Evolutionary conservation across 345 rosid species (phyloP).

Genomic region (Fremontodendron californicum): DNA sequence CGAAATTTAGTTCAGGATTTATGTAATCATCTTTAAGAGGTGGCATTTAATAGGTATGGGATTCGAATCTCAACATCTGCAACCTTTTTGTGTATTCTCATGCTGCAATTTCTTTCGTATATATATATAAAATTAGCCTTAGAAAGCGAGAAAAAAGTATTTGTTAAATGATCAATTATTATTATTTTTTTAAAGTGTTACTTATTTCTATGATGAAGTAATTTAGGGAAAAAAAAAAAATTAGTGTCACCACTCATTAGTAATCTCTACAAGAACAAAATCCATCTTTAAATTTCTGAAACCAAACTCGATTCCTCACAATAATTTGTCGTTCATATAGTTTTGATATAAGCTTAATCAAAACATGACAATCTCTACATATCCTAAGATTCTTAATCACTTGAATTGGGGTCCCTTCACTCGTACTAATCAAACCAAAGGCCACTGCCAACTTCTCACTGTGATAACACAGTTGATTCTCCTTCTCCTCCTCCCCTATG

Average conservation of each 20-base stretch:
- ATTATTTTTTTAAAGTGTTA: not conserved
- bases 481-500: constrained; percentile 88
- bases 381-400: constrained; percentile 82
- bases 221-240: no score
- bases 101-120: no score
- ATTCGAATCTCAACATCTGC: no score
- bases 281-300: constrained; percentile 70
- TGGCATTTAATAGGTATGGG: no score
- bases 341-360: constrained; percentile 66
- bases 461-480: constrained; percentile 63
- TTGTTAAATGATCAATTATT: not conserved
- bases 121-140: no score
- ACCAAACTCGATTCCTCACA: constrained; percentile 72
- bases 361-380: constrained; percentile 75
- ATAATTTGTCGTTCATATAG: constrained; percentile 66
- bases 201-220: no score
- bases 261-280: constrained; percentile 79
- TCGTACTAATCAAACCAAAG: constrained; percentile 54
- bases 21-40: no score
- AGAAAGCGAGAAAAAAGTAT: not conserved
- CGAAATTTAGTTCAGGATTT: no score
- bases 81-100: no score
- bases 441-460: constrained; percentile 89
- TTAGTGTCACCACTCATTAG: constrained; percentile 79
- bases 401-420: constrained; percentile 49